Evolutionary conservation across 192 early-diverging fungal genomes (phyloP).

Genomic region (Gigaspora rosea): DNA sequence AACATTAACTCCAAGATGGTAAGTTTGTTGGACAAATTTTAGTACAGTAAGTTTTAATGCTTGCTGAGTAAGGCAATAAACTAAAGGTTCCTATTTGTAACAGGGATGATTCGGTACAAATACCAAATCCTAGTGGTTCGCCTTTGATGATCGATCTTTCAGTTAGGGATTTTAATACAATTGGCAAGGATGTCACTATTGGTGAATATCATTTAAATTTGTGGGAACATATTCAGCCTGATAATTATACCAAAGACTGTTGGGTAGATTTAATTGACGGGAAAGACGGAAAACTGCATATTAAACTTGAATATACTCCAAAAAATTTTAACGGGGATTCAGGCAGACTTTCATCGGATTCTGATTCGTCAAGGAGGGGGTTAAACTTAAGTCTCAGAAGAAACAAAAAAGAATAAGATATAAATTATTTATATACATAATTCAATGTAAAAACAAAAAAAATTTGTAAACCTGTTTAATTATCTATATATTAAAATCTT

Average conservation of each 20-base stretch:
- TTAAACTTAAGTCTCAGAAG: no score
- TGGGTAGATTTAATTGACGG: constrained; percentile 32
- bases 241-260: constrained; percentile 34
- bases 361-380: no score
- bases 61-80: background rate
- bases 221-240: constrained; percentile 44
- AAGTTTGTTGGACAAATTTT: constrained; percentile 31
- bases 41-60: background rate
- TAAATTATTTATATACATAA: no score
- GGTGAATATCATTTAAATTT: constrained; percentile 63
- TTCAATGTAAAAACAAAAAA: no score
- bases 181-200: constrained; percentile 63
- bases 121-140: constrained; percentile 29
- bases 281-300: background rate
- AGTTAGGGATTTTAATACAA: constrained; percentile 71
- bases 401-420: no score
- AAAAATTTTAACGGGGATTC: no score
- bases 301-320: background rate
- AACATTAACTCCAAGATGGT: constrained; percentile 66
- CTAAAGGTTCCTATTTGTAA: background rate
- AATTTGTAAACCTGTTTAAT: no score
- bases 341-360: no score
- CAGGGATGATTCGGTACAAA: constrained; percentile 1
- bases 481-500: no score
- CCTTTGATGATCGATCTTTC: constrained; percentile 55